Percentiles rank a stretch among this genome's conserved stretches.
Conservation (phyloP, 176 grass and related monocot species). For the Oryza punctata region DNA sequence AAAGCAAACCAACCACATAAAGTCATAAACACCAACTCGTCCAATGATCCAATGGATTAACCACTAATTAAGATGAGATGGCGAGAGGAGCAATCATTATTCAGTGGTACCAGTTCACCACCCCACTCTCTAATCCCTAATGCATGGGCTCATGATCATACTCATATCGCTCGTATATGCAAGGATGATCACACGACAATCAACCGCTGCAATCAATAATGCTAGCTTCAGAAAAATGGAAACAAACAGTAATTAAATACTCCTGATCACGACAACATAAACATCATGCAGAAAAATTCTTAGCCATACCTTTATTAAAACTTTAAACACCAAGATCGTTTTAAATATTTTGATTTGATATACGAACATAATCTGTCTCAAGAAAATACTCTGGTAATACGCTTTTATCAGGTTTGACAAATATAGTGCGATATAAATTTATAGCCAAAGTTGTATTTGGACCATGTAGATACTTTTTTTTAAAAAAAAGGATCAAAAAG, state of each 20-base stretch:
- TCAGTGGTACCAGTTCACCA: background rate
- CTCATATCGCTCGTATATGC: background rate
- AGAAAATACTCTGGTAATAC: background rate
- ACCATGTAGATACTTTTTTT: too few relatives aligned
- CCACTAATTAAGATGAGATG: background rate
- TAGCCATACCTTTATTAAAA: background rate
- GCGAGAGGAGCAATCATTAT: background rate
- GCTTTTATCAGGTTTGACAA: background rate
- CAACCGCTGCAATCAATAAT: background rate
- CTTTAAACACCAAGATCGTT: background rate
- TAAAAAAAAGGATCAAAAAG: too few relatives aligned
- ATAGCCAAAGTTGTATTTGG: too few relatives aligned
- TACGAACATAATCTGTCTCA: too few relatives aligned
- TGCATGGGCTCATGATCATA: background rate
- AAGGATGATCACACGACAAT: background rate
- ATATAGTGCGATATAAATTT: background rate
- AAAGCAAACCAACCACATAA: background rate
- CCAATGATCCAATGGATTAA: background rate
- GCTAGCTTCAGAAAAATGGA: background rate
- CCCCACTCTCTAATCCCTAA: background rate
- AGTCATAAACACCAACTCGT: background rate
- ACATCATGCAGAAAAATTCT: too few relatives aligned
- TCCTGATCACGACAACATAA: too few relatives aligned
- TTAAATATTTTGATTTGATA: background rate
- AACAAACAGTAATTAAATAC: too few relatives aligned